These are phyloP conservation scores for Aspergillus sergii DNA, from an alignment of 2,329 filamentous ascomycete genomes.

Conservation along the genomic window DNA sequence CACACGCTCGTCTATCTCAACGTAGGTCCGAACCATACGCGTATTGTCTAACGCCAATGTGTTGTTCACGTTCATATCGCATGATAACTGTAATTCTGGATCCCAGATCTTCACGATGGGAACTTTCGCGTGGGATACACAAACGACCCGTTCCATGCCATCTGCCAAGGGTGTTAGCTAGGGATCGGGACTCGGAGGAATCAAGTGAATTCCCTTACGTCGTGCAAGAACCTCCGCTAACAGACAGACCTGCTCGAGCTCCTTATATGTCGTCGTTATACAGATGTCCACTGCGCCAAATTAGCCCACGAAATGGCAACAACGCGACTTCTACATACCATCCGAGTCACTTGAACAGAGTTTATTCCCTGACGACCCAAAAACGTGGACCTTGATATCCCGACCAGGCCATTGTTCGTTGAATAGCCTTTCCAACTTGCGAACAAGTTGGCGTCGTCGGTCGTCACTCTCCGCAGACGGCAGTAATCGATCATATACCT, in stretches of 20 bases:
- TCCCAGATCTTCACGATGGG: slow-evolving; percentile 99
- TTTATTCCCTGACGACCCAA: slow-evolving; percentile 96
- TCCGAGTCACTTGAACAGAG: slow-evolving; percentile 95
- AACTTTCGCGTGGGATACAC: slow-evolving; percentile 91
- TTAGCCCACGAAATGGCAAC: slow-evolving; percentile 24
- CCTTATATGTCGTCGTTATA: slow-evolving; percentile 88
- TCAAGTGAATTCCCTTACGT: slow-evolving; percentile 60
- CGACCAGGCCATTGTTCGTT: slow-evolving; percentile 90
- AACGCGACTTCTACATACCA: slow-evolving; percentile 58
- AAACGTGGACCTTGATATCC: slow-evolving; percentile 86
- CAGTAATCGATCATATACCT: slow-evolving; percentile 81
- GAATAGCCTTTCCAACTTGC: slow-evolving; percentile 84
- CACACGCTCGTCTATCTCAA: slow-evolving; percentile 87
- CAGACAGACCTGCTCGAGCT: slow-evolving; percentile 85
- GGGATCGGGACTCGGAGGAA: slow-evolving; percentile 2
- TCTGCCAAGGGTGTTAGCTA: slow-evolving; percentile 55
- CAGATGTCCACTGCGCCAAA: slow-evolving; percentile 81
- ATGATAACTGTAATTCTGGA: slow-evolving; percentile 82
- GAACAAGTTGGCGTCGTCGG: slow-evolving; percentile 74
- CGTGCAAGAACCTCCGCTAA: slow-evolving; percentile 83
- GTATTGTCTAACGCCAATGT: slow-evolving; percentile 94
- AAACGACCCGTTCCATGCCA: slow-evolving; percentile 96
- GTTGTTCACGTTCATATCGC: slow-evolving; percentile 99
- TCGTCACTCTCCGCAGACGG: slow-evolving; percentile 78
- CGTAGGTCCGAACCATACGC: slow-evolving; percentile 95